phyloP scores from a whole-genome alignment of 192 early-diverging fungal species.

The Rhizoclosmatium globosum region DNA sequence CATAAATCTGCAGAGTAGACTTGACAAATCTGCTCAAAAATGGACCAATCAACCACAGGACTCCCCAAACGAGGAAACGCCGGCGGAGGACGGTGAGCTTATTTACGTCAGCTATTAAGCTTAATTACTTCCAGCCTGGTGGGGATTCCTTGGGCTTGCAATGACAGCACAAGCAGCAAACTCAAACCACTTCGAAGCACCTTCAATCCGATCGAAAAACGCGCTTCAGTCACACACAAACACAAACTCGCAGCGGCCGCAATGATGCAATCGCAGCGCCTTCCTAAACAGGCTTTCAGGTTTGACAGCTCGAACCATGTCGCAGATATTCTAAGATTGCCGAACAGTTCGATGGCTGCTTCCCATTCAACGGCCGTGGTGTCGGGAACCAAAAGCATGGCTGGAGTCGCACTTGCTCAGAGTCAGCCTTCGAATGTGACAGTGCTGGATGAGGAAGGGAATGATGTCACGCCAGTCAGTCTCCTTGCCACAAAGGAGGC shows the following conservation, averaged over 20 bases:
- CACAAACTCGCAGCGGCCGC: neutral
- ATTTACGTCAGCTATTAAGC: neutral
- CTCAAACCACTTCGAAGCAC: neutral
- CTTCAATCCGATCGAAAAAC: slow-evolving; percentile 20
- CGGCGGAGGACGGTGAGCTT: neutral
- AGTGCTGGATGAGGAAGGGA: slow-evolving; percentile 63
- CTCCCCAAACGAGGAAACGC: neutral
- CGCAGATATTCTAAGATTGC: neutral
- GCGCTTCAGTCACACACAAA: slow-evolving; percentile 6
- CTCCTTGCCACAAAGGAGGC: slow-evolving; percentile 35
- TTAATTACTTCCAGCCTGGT: neutral
- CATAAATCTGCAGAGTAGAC: too few relatives aligned
- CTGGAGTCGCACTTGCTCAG: neutral
- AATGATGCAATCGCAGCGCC: slow-evolving; percentile 20
- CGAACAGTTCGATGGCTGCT: neutral
- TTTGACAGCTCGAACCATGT: neutral
- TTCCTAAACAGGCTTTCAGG: slow-evolving; percentile 13
- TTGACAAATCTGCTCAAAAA: neutral
- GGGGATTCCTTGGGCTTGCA: neutral
- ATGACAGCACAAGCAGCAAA: neutral
- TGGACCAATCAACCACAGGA: slow-evolving; percentile 13
- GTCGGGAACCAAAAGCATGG: slow-evolving; percentile 5
- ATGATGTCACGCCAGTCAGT: slow-evolving; percentile 67
- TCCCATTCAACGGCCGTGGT: slow-evolving; percentile 15
- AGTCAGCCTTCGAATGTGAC: neutral